Evolutionary conservation across 1,284 basidiomycete species (phyloP).

Genomic region (Sanghuangporus baumii): DNA sequence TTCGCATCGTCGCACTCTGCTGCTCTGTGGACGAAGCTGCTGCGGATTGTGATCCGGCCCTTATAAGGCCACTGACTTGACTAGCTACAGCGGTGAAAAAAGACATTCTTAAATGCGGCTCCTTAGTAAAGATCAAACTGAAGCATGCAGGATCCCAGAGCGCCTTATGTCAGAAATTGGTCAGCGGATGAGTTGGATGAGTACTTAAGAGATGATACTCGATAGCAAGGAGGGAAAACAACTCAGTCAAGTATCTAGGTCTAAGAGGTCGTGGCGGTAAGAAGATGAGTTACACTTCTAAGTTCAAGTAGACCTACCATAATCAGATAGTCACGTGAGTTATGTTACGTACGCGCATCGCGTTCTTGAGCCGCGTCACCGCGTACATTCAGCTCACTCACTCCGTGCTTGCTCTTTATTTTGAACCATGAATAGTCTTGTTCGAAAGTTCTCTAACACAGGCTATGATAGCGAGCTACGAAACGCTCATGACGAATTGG

Average conservation of each 20-base stretch:
- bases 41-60: neutral
- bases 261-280: neutral
- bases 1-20: neutral
- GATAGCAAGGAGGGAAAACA: neutral
- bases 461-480: slow-evolving; percentile 4
- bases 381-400: neutral
- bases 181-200: neutral
- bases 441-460: slow-evolving; percentile 8
- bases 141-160: neutral
- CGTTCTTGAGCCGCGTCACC: slow-evolving; percentile 14
- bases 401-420: neutral
- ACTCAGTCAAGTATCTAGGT: neutral
- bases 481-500: slow-evolving; percentile 22
- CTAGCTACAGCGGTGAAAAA: slow-evolving; percentile 7
- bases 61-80: slow-evolving; percentile 11
- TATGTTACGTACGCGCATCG: slow-evolving; percentile 3
- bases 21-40: neutral
- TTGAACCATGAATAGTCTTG: slow-evolving; percentile 15
- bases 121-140: neutral
- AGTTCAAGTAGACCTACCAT: neutral
- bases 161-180: neutral
- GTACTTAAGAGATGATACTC: neutral
- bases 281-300: neutral
- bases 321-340: neutral
- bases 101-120: neutral